Evolutionary conservation across 1,139 yeast species (phyloP), one percentile per base, ranked within the genome.

Genomic region (Zygosaccharomyces pseudobailii): DNA sequence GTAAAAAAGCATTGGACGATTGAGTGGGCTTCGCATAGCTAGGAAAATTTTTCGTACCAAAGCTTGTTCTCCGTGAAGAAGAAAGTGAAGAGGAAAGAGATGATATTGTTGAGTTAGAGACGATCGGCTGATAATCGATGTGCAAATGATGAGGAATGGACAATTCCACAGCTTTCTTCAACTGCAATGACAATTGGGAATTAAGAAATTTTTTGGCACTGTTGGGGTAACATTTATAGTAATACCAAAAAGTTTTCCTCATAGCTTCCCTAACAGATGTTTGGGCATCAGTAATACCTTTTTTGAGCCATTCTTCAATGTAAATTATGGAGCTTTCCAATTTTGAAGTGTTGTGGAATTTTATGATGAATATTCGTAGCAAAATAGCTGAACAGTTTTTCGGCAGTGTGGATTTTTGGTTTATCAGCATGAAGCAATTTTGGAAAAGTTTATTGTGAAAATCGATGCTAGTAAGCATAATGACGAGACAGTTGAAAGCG

Each of bases 191-290:
- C 20, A 59, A 53, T 1, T 70, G 51, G 45, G 68, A 86, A 6
- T 60, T 60, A 32, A 76, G 58, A 6, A 78, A 54, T 9, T 53
- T 51, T n/a, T 66, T 68, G 1, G 71, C 75, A 5, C 70, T 70
- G 1, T 61, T 59, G 0, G 82, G 78, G 68, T 75, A 79, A 2
- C 71, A 56, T 36, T 72, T 72, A 55, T 75, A 74, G 51, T 79
- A 77, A 20, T 78, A 72, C 96, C 96, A 89, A 59, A 78, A 90
- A 0, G 89, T 75, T 7, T 72, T 71, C 60, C 96, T 77, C 69
- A 86, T 87, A 0, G 80, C 72, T 57, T 82, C 95, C 52, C 97
- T 75, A 0, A 87, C 97, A 0, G 75, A 71, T 0, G 94, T 89
- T 50, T 86, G 85, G 0, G 96, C 87, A 66, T 92, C 97, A 1